A percentile compares a stretch with the other conserved stretches of the same genome.
Conservation (phyloP, 78 protist species). For the Corallochytrium limacisporum region DNA sequence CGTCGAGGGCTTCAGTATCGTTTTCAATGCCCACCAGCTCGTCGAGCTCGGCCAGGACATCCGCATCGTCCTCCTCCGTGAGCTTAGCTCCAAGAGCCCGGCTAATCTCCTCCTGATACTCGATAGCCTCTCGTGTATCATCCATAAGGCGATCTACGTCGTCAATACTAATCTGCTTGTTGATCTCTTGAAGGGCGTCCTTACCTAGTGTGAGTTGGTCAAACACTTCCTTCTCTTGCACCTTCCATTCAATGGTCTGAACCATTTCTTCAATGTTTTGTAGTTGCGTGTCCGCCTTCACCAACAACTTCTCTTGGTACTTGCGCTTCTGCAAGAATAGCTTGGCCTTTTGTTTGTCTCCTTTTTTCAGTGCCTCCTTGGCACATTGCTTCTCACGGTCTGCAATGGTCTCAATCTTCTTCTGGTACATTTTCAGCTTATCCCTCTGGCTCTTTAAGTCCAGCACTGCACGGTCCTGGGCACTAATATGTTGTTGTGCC, state of each 20-base stretch:
- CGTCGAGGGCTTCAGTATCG: too few relatives aligned
- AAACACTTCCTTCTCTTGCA: constrained; percentile 38
- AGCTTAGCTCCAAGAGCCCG: constrained; percentile 1
- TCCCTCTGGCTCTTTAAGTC: constrained; percentile 15
- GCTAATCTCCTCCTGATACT: constrained; percentile 34
- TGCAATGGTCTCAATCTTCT: neutral
- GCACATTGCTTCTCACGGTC: constrained; percentile 40
- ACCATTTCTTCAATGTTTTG: constrained; percentile 47
- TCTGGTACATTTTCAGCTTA: constrained; percentile 5
- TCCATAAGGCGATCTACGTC: constrained; percentile 61
- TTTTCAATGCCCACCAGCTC: constrained; percentile 7
- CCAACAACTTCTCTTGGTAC: constrained; percentile 38
- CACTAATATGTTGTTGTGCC: too few relatives aligned
- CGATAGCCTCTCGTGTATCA: constrained; percentile 63
- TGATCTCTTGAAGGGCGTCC: constrained; percentile 40
- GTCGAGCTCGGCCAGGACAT: constrained; percentile 13
- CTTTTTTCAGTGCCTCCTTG: constrained; percentile 20
- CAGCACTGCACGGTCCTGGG: constrained; percentile 6
- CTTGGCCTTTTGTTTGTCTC: constrained; percentile 43
- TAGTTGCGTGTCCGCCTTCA: constrained; percentile 25
- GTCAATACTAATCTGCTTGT: constrained; percentile 55
- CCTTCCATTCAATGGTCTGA: constrained; percentile 45
- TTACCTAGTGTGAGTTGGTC: constrained; percentile 46
- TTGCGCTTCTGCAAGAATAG: constrained; percentile 43
- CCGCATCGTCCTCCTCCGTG: constrained; percentile 17